Base-by-base conservation (phyloP, 2,329 filamentous ascomycete genomes). In the Bipolaris cookei region DNA sequence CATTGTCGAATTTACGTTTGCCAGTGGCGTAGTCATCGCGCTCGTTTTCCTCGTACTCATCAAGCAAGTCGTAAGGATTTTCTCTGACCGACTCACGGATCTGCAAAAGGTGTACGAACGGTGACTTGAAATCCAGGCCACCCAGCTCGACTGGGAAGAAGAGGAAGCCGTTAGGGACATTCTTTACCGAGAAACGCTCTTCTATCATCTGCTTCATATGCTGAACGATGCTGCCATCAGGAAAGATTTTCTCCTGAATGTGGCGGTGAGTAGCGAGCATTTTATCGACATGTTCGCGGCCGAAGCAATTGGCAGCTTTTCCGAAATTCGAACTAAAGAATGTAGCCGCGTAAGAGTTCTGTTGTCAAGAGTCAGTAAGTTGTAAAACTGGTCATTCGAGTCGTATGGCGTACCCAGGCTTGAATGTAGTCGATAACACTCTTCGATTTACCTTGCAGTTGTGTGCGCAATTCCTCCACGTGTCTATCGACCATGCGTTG, bases 251-350 rank as follows among this genome's bases (percentile, higher is more conserved):
- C 7, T 77, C 70, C 62, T 86, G 82, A 35, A 83, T 82, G 25
- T 77, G 80, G 16, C 79, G 70, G 60, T 84, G 81, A 0, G 81
- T 83, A 3, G 73, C 69, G 3, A 85, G 79, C 74, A 85, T 83
- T 46, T 78, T 78, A 56, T 84, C 80, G 3, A 86, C 79, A 62
- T 85, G 83, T 18, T 77, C 71, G 20, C 75, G 78, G 0, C 83
- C 83, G 52, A 82, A 83, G 60, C 82, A 85, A 52, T 83, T 81
- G 3, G 82, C 80, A 0, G 82, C 72, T 32, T 77, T 77, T 18
- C 83, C 83, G 55, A 85, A 84, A 61, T 84, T 85, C 14, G 78
- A 79, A 3, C 77, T 75, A 68, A 86, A 83, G 73, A 85, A 86
- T 0, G 78, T 80, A 2, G 75, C 76, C 0, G 78, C 82, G 59